phyloP scores from a whole-genome alignment of 1,139 yeast genomes.

The Wickerhamomyces sp. region DNA sequence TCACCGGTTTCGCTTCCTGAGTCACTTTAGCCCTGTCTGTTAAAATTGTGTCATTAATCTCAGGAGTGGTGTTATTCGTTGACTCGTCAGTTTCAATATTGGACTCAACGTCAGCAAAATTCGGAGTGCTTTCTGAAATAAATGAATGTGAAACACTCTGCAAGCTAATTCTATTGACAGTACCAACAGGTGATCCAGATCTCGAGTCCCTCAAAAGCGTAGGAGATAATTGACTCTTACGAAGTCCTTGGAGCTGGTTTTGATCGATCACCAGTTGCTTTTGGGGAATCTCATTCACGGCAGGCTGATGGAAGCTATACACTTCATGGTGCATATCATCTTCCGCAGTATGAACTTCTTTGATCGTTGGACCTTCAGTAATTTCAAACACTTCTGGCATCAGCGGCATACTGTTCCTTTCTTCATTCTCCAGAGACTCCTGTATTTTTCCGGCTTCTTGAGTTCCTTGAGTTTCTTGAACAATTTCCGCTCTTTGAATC shows the following conservation, averaged over 20 bases:
- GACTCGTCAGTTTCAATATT: neutral
- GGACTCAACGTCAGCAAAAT: constrained; percentile 2
- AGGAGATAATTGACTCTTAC: no score
- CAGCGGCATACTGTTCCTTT: no score
- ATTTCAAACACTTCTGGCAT: no score
- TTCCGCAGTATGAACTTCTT: neutral
- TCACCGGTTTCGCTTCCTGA: neutral
- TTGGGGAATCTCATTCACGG: no score
- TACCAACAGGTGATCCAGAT: constrained; percentile 4
- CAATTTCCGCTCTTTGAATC: no score
- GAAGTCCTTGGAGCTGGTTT: no score
- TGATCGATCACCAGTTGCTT: no score
- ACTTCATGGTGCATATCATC: neutral
- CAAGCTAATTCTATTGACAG: constrained; percentile 1
- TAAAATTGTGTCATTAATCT: neutral
- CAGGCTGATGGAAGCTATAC: no score
- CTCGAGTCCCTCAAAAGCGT: constrained; percentile 3
- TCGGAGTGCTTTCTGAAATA: constrained; percentile 21
- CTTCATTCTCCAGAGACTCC: no score
- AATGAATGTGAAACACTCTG: constrained; percentile 14
- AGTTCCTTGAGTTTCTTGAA: no score
- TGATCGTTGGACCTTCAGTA: no score
- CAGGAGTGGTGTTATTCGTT: neutral
- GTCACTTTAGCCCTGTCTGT: neutral
- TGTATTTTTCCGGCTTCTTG: no score